Evolutionary conservation across 2,329 filamentous ascomycete species (phyloP).

Genomic region (Talaromyces sp.): DNA sequence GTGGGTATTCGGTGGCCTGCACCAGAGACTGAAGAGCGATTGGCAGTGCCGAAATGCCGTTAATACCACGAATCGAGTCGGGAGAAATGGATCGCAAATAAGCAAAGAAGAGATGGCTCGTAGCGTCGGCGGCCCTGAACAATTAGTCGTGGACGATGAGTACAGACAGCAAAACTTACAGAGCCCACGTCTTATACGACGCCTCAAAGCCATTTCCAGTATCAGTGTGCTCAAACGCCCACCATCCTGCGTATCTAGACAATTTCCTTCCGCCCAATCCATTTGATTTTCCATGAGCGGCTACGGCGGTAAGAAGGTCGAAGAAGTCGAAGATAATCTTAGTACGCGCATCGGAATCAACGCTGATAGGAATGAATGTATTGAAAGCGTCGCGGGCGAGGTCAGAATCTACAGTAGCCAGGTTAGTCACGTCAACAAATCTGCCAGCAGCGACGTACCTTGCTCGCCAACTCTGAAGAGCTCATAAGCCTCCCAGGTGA

Average conservation of each 20-base stretch:
- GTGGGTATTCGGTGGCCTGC: conserved; percentile 91
- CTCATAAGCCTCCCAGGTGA: conserved; percentile 96
- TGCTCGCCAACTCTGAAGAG: conserved; percentile 91
- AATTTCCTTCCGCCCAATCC: conserved; percentile 90
- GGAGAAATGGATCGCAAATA: conserved; percentile 88
- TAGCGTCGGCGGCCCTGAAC: conserved; percentile 81
- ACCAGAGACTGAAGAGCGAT: conserved; percentile 87
- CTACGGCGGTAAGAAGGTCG: conserved; percentile 83
- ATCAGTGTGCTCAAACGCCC: conserved; percentile 92
- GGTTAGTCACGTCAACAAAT: conserved; percentile 19
- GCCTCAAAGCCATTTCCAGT: conserved; percentile 88
- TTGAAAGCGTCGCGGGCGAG: conserved; percentile 90
- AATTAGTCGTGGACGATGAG: conserved; percentile 20
- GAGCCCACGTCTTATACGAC: conserved; percentile 84
- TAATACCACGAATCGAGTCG: conserved; percentile 64
- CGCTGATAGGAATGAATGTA: conserved; percentile 91
- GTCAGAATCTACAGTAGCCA: conserved; percentile 65
- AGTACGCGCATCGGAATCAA: conserved; percentile 78
- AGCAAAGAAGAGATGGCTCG: conserved; percentile 95
- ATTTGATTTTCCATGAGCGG: conserved; percentile 89
- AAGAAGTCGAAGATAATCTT: conserved; percentile 96
- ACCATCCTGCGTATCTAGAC: conserved; percentile 94
- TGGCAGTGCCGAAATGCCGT: conserved; percentile 79
- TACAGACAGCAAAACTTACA: conserved; percentile 50
- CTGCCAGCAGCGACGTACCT: conserved; percentile 50